Percentiles rank a stretch among this genome's conserved stretches.
These are phyloP conservation scores for Dothiorella sarmentorum DNA, from an alignment of 2,329 filamentous ascomycete species.

Conservation along the genomic window DNA sequence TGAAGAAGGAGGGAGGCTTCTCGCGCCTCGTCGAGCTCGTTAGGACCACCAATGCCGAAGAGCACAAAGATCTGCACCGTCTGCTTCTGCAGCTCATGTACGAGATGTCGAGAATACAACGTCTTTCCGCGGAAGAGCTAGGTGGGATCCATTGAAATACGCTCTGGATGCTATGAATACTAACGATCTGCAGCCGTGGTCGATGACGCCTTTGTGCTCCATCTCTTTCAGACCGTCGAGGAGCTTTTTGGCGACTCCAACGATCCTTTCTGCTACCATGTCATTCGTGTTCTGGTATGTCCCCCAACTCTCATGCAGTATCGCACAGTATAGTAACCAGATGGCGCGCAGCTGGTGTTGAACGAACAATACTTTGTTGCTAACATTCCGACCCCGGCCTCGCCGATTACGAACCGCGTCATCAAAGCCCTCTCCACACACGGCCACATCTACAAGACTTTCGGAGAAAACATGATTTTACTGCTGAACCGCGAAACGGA, in stretches of 20 bases:
- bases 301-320: conserved; percentile 18
- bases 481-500: conserved; percentile 91
- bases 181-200: conserved; percentile 43
- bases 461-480: conserved; percentile 95
- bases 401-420: conserved; percentile 80
- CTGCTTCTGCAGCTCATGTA: conserved; percentile 85
- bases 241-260: conserved; percentile 79
- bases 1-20: conserved; percentile 85
- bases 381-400: conserved; percentile 46
- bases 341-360: conserved; percentile 67
- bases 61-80: conserved; percentile 71
- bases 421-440: conserved; percentile 84
- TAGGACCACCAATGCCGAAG: conserved; percentile 56
- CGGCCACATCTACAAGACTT: conserved; percentile 81
- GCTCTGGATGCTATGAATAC: not conserved
- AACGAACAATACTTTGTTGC: conserved; percentile 98
- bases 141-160: conserved; percentile 46
- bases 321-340: conserved; percentile 1
- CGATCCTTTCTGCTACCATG: conserved; percentile 93
- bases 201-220: conserved; percentile 75
- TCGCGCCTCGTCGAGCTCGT: conserved; percentile 79
- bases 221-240: conserved; percentile 85
- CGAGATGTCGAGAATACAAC: conserved; percentile 93
- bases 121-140: conserved; percentile 72
- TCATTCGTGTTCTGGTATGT: conserved; percentile 84